Percentiles rank a stretch among this genome's conserved stretches.
These are phyloP conservation scores for Lachancea nothofagi DNA, from an alignment of 805 yeast species.

Conservation along the genomic window DNA sequence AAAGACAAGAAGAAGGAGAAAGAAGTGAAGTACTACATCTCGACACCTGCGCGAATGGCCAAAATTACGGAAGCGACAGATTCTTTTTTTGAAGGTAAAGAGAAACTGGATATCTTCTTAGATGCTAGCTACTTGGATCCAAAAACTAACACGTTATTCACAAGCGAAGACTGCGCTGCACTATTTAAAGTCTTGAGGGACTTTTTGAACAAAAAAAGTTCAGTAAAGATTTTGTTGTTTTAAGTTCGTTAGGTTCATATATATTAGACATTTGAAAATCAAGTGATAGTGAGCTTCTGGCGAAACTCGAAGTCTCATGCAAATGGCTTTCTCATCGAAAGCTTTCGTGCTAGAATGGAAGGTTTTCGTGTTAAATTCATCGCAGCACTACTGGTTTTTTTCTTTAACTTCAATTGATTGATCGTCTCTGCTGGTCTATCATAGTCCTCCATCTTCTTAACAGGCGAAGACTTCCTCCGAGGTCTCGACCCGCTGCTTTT, in stretches of 20 bases:
- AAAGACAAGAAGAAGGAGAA: slow-evolving; percentile 13
- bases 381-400: slow-evolving; percentile 30
- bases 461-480: slow-evolving; percentile 8
- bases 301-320: slow-evolving; percentile 1
- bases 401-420: slow-evolving; percentile 32
- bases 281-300: slow-evolving; percentile 3
- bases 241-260: slow-evolving; percentile 11
- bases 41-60: slow-evolving; percentile 31
- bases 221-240: slow-evolving; percentile 31
- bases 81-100: slow-evolving; percentile 31
- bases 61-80: slow-evolving; percentile 26
- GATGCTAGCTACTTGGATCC: slow-evolving; percentile 33
- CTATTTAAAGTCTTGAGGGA: slow-evolving; percentile 26
- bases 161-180: slow-evolving; percentile 24
- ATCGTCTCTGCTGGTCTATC: slow-evolving; percentile 38
- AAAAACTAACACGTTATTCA: slow-evolving; percentile 26
- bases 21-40: slow-evolving; percentile 23
- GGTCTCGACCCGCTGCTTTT: background rate
- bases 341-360: slow-evolving; percentile 33
- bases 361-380: slow-evolving; percentile 33
- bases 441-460: slow-evolving; percentile 33
- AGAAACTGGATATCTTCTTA: slow-evolving; percentile 31
- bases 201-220: slow-evolving; percentile 29
- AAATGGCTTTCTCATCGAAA: slow-evolving; percentile 30
- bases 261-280: background rate